Evolutionary conservation across 1,284 basidiomycete genomes (phyloP), one percentile per base, ranked within the genome.

Genomic region (Ustilago loliicola): DNA sequence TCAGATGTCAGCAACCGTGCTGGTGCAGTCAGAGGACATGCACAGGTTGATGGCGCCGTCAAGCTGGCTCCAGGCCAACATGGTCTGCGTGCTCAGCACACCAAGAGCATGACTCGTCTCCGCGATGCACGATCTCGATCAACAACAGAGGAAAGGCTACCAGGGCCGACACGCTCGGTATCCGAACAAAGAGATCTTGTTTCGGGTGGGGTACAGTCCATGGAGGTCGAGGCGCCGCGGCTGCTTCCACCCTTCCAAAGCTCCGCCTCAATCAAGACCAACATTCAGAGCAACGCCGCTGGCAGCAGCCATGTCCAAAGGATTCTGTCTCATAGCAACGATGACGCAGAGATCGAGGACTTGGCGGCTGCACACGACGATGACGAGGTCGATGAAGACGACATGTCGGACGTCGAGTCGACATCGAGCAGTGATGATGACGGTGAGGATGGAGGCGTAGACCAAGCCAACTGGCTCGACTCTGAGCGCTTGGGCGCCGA

Each of bases 1-100:
- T 66, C 72, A 1, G 76, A 78, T 63, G 72, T 78, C 61, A 78
- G 69, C 65, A 78, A 78, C 38, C 67, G 76, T 40, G 61, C 64
- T 27, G 68, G 61, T 45, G 53, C 21, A 5, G 57, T 38, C 3
- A 50, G 68, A 34, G 52, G 19, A 17, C 45, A 42, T 19, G 61
- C 52, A 25, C 54, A 53, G 15, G 42, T 54, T 17, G 66, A 74
- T 50, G 72, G 72, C 51, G 42, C 59, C 7, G 47, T 40, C 59
- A 74, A 68, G 51, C 51, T 64, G 42, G 61, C 54, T 2, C 71
- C 66, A 2, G 72, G 71, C 56, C 71, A 73, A 19, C 53, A 73
- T 30, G 71, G 71, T 29, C 61, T 73, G 25, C 65, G 71, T 19
- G 53, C 53, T 23, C 71, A 73, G 21, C 65, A 73, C 48, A 73